Conservation (phyloP, 371 early-diverging fungal genomes). For the Mucor racemosus region DNA sequence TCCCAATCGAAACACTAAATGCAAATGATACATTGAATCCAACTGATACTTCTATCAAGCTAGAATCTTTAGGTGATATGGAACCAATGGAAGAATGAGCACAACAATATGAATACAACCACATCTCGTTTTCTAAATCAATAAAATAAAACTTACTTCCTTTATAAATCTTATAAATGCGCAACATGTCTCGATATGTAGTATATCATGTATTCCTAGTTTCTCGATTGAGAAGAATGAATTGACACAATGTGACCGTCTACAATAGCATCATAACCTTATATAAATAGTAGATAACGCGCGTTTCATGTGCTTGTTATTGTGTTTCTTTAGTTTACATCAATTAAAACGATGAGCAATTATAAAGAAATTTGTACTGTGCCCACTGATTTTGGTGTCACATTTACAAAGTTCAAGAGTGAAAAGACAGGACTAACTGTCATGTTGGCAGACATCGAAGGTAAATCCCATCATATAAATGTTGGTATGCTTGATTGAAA, state of each 20-base stretch:
- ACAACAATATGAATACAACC: too few species aligned
- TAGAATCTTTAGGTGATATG: neutral
- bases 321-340: neutral
- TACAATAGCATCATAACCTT: neutral
- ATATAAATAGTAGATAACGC: neutral
- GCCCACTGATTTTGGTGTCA: conserved; percentile 49
- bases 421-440: conserved; percentile 63
- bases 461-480: conserved; percentile 28
- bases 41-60: too few species aligned
- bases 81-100: neutral
- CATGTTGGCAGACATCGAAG: conserved; percentile 67
- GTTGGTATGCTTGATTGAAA: neutral
- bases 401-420: conserved; percentile 61
- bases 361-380: conserved; percentile 42
- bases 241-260: conserved; percentile 5
- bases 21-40: neutral
- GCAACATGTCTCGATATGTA: neutral
- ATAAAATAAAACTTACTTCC: neutral
- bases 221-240: too few species aligned
- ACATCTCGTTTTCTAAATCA: too few species aligned
- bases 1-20: neutral
- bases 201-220: neutral
- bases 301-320: neutral
- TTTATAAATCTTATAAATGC: too few species aligned
- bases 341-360: conserved; percentile 26